These are phyloP conservation scores for Cynanchum wilfordii DNA, from an alignment of 257 asterid genomes.

Conservation along the genomic window DNA sequence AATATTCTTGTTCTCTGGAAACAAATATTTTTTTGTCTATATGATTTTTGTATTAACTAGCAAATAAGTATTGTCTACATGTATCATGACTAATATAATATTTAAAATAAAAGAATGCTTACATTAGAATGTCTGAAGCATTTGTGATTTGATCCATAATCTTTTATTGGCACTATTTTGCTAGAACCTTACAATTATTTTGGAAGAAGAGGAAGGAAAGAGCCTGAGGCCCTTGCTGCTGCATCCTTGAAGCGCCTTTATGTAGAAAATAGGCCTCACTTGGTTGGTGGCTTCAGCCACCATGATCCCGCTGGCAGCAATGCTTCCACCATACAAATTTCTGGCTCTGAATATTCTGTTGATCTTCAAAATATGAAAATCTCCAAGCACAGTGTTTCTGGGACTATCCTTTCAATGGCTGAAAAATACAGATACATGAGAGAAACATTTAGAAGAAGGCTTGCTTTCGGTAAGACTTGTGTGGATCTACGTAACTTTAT, in stretches of 20 bases:
- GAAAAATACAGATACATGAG: slow-evolving; percentile 86
- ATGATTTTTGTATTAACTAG: not conserved
- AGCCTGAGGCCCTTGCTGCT: slow-evolving; percentile 69
- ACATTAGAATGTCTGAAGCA: not conserved
- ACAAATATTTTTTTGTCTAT: not conserved
- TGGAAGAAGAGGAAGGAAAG: slow-evolving; percentile 68
- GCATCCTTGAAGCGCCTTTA: slow-evolving; percentile 74
- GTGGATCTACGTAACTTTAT: not conserved
- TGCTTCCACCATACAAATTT: slow-evolving; percentile 35
- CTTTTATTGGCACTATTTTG: slow-evolving; percentile 23
- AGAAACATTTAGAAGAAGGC: slow-evolving; percentile 66
- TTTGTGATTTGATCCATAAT: slow-evolving; percentile 25
- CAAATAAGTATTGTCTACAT: not conserved
- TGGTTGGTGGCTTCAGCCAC: slow-evolving; percentile 84
- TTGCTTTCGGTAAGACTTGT: slow-evolving; percentile 63
- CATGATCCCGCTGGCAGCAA: slow-evolving; percentile 48
- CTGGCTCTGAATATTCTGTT: slow-evolving; percentile 41
- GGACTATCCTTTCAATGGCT: slow-evolving; percentile 66
- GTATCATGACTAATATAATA: not conserved
- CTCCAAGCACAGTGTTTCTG: slow-evolving; percentile 51
- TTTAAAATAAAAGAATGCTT: not conserved
- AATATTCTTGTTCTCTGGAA: not conserved
- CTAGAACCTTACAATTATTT: slow-evolving; percentile 62
- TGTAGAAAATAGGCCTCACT: slow-evolving; percentile 82
- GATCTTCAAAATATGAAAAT: slow-evolving; percentile 56